Base-by-base conservation (phyloP, 768 basidiomycete species). In the Mycena amicta region DNA sequence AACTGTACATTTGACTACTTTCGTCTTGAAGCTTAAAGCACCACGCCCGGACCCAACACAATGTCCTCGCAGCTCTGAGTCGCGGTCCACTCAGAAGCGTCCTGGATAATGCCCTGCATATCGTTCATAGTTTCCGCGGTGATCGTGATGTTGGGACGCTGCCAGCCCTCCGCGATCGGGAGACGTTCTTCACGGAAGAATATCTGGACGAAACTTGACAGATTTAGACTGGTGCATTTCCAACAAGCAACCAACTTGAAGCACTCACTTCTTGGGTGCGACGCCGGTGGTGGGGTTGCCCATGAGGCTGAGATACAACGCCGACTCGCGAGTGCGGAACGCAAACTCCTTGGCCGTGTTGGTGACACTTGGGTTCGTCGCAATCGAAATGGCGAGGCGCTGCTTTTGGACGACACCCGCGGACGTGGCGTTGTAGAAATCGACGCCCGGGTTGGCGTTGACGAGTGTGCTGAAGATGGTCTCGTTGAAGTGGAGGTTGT, bases 281-380 rank as follows among this genome's bases (percentile, higher is more conserved):
- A n/a, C n/a, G n/a, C n/a, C n/a, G n/a, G n/a, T n/a, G n/a, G n/a
- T n/a, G n/a, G n/a, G n/a, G n/a, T n/a, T n/a, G n/a, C n/a, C n/a
- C n/a, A n/a, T n/a, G n/a, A n/a, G n/a, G n/a, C n/a, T n/a, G 6
- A 65, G 55, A 23, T 60, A 65, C 6, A 65, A 29, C 3, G 50
- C 46, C 20, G 54, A 47, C 52, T 65, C 64, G 20, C 52, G 37
- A 16, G 46, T 53, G 31, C 61, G 57, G 12, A 56, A 47, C 3
- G 28, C 25, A 37, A 62, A 55, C 55, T 65, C 64, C 30, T 57
- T 59, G 18, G 33, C n/a, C 6, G 64, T 65, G 30, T 65, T 62
- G 11, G 37, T 49, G 4, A 57, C 20, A 13, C 40, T n/a, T 2
- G 61, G 52, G n/a, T 65, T 65, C 3, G 26, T 55, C 40, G 50